Base-by-base conservation (phyloP, 495 filamentous ascomycete species). In the Jackrogersella minutella region DNA sequence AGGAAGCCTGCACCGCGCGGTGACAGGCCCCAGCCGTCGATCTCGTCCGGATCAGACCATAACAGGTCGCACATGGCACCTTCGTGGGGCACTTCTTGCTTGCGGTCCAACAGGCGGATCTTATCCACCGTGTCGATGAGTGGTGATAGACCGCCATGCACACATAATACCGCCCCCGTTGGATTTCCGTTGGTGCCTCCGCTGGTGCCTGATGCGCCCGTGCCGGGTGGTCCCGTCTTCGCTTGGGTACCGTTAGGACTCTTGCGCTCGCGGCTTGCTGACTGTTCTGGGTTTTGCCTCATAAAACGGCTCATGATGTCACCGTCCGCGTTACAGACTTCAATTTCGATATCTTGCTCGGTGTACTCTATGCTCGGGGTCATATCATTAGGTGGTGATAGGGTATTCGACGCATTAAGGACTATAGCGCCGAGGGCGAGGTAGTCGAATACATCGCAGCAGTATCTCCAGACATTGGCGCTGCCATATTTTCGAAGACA, bases 361-460 rank as follows among this genome's bases (percentile, higher is more conserved):
- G 84, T 79, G 22, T 78, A 74, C 46, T 80, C 75, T 51, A 58
- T 74, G 57, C 66, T 79, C 54, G 82, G 81, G 1, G 79, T 78
- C 63, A 80, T 78, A 34, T 81, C 74, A 41, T 68, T 73, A 31
- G 85, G 77, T 22, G 83, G 84, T 31, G 82, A 76, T 10, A 97
- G 81, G 10, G 86, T 86, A 43, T 90, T 90, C 44, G 91, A 89
- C 17, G 96, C 92, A 51, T 96, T 95, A 10, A 96, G 85, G 26
- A 99, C 93, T 68, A 99, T 88, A 37, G 95, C 95, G 55, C 93
- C 95, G 39, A 99, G 88, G 10, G 95, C 96, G 21, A 99, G 86
- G 77, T 98, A 98, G 78, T 99, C 95, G 74, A 99, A 99, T 2
- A 98, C 92, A 75, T 99, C 95, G 78, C 95, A 98, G 81, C 95